Evolutionary conservation across 345 rosid species (phyloP).

Genomic region (Physaria fendleri): DNA sequence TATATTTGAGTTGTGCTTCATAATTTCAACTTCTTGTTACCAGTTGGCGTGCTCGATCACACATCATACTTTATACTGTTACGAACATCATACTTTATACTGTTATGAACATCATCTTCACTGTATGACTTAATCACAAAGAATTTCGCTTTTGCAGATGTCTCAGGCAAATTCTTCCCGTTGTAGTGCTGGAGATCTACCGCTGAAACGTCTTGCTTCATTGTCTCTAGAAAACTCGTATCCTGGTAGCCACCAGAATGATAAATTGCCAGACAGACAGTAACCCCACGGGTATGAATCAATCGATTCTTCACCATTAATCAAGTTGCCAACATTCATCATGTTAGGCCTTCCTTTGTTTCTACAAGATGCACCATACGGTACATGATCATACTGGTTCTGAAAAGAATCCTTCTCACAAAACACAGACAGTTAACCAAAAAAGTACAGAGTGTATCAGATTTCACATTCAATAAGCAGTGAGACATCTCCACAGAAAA

Average conservation of each 20-base stretch:
- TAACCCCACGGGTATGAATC: constrained; percentile 42
- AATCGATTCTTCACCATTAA: constrained; percentile 29
- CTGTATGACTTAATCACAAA: constrained; percentile 75
- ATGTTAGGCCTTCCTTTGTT: constrained; percentile 14
- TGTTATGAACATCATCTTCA: constrained; percentile 83
- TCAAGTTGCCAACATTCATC: constrained; percentile 15
- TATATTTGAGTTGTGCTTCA: constrained; percentile 44
- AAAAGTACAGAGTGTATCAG: not conserved
- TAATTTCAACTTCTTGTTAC: constrained; percentile 66
- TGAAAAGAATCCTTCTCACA: constrained; percentile 37
- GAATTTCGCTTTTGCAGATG: constrained; percentile 48
- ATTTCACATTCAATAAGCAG: not conserved
- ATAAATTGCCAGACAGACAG: constrained; percentile 24
- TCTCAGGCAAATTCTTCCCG: constrained; percentile 46
- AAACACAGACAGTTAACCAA: constrained; percentile 34
- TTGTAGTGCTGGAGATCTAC: constrained; percentile 43
- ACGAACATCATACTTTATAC: no score
- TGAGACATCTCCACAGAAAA: not conserved
- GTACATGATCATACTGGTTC: constrained; percentile 39
- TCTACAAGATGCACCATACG: constrained; percentile 38
- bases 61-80: no score
- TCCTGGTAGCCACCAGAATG: constrained; percentile 33
- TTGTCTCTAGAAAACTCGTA: constrained; percentile 33
- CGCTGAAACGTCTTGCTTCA: constrained; percentile 29
- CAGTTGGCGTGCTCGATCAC: constrained; percentile 75